phyloP scores from a whole-genome alignment of 495 filamentous ascomycete species.

The Penicillium cinerascens region DNA sequence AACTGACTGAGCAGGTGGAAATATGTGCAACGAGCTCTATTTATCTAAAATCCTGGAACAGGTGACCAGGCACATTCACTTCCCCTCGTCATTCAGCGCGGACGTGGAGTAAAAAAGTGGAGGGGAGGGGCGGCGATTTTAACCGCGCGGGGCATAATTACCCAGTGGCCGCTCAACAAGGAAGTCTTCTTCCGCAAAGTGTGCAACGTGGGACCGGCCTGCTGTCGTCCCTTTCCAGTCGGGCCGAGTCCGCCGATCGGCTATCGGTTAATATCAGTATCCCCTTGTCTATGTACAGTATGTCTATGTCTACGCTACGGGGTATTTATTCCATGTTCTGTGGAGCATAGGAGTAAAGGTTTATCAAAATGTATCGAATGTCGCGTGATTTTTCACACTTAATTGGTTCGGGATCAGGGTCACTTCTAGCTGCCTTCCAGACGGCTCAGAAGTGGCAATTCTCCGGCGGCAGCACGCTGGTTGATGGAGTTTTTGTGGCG shows the following conservation, averaged over 20 bases:
- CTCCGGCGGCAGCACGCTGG: constrained; percentile 29
- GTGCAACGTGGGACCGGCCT: neutral
- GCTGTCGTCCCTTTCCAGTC: neutral
- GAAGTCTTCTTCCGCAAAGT: constrained; percentile 1
- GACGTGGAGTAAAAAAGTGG: constrained; percentile 15
- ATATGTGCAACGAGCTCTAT: constrained; percentile 2
- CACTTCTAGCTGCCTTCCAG: constrained; percentile 8
- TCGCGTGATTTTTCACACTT: neutral
- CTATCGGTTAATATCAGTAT: constrained; percentile 24
- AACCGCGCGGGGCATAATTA: constrained; percentile 25
- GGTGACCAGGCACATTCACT: constrained; percentile 8
- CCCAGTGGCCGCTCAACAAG: constrained; percentile 2
- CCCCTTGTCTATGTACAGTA: neutral
- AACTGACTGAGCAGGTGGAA: constrained; percentile 5
- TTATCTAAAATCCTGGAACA: constrained; percentile 7
- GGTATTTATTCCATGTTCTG: no score
- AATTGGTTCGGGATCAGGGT: neutral
- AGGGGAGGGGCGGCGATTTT: constrained; percentile 24
- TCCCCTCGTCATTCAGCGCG: constrained; percentile 7
- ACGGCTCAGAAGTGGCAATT: constrained; percentile 29
- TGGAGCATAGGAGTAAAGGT: neutral
- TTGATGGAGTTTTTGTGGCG: constrained; percentile 19
- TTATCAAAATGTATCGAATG: neutral
- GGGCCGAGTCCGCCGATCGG: constrained; percentile 19
- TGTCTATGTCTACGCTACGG: neutral